Evolutionary conservation across 129 eudicot genomes (phyloP).

Genomic region (Scalesia atractyloides): DNA sequence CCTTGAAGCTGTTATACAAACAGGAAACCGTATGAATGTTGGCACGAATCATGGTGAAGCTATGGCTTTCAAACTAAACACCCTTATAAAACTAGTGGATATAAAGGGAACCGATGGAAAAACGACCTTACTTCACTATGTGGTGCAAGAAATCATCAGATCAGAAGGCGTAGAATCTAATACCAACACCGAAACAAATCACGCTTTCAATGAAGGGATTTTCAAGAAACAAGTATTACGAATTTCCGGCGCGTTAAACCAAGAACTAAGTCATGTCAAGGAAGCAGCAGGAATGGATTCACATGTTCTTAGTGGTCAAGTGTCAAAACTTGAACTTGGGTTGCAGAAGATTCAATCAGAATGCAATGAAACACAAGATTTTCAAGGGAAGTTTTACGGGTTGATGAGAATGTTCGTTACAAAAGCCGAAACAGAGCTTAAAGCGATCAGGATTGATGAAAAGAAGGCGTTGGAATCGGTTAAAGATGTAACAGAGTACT

Average conservation of each 20-base stretch:
- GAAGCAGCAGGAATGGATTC: conserved; percentile 93
- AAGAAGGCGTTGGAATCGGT: conserved; percentile 59
- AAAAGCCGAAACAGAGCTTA: conserved; percentile 63
- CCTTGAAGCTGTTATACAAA: conserved; percentile 86
- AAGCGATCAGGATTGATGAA: conserved; percentile 58
- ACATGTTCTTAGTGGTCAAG: conserved; percentile 61
- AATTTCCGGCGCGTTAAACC: conserved; percentile 65
- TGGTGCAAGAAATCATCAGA: conserved; percentile 88
- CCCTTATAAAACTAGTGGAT: conserved; percentile 75
- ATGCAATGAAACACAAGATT: conserved; percentile 56
- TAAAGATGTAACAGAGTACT: conserved; percentile 77
- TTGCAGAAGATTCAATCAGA: conserved; percentile 64
- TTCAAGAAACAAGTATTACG: conserved; percentile 87
- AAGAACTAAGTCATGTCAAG: conserved; percentile 71
- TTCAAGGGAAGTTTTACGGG: conserved; percentile 56
- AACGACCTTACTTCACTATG: conserved; percentile 92
- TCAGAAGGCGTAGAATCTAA: conserved; percentile 59
- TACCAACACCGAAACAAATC: conserved; percentile 35
- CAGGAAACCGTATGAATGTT: conserved; percentile 96
- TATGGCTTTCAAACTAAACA: conserved; percentile 80
- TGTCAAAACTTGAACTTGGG: conserved; percentile 70
- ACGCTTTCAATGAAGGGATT: conserved; percentile 50
- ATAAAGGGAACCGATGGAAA: conserved; percentile 93
- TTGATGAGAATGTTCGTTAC: conserved; percentile 60
- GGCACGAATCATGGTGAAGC: conserved; percentile 96